Evolutionary conservation across 1,284 basidiomycete species (phyloP).

Genomic region (Trametes versicolor): DNA sequence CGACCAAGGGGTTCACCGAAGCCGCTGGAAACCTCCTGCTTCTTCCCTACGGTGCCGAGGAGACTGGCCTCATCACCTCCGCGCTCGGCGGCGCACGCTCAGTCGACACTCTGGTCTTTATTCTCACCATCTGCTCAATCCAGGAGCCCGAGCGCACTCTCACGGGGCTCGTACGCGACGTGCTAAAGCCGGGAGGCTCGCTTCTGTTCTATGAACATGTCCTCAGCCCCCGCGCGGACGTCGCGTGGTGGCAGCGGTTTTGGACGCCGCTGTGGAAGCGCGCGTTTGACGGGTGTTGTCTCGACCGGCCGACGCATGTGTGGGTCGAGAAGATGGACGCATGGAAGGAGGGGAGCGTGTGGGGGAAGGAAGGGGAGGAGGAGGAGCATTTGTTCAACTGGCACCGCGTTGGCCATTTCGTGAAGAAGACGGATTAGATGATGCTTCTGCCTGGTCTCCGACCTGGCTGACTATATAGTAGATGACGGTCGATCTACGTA

Average conservation of each 20-base stretch:
- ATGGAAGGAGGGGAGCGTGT: conserved; percentile 55
- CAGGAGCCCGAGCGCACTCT: conserved; percentile 59
- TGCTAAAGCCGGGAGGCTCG: conserved; percentile 65
- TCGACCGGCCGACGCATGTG: conserved; percentile 66
- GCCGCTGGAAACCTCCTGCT: conserved; percentile 52
- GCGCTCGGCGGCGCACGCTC: conserved; percentile 48
- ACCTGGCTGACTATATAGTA: too few relatives aligned
- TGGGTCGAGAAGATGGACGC: conserved; percentile 57
- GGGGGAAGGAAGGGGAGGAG: conserved; percentile 53
- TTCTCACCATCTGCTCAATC: conserved; percentile 70
- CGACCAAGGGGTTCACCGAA: conserved; percentile 62
- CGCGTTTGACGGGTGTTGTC: conserved; percentile 65
- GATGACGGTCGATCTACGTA: too few relatives aligned
- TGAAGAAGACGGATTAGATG: conserved; percentile 50
- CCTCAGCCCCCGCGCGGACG: conserved; percentile 55
- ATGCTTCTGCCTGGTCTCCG: too few relatives aligned
- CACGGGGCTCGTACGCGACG: conserved; percentile 51
- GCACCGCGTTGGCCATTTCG: conserved; percentile 63
- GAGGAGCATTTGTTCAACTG: conserved; percentile 65
- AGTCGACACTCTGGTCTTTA: conserved; percentile 66
- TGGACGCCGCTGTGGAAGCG: conserved; percentile 74
- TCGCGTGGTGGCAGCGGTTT: conserved; percentile 72
- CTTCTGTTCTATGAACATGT: conserved; percentile 76
- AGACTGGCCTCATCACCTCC: conserved; percentile 55
- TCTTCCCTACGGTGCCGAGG: conserved; percentile 67